These are phyloP conservation scores for Russula vinacea DNA, from an alignment of 768 basidiomycete species.

Conservation along the genomic window DNA sequence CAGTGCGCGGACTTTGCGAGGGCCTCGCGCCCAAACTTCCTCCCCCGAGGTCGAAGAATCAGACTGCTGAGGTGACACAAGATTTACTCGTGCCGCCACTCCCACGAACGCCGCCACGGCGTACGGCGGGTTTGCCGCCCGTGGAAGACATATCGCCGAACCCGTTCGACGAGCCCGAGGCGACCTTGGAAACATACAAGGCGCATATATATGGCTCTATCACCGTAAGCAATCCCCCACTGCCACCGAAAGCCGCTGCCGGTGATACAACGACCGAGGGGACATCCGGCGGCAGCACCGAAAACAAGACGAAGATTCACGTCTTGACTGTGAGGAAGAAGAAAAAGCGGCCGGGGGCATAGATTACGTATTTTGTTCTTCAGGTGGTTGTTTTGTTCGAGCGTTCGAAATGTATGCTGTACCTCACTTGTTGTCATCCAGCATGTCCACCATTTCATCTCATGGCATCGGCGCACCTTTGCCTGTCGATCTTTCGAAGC, in stretches of 20 bases:
- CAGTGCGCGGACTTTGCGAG: conserved; percentile 70
- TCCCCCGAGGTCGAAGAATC: conserved; percentile 19
- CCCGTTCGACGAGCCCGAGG: conserved; percentile 62
- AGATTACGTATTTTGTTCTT: not conserved
- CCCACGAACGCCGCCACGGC: conserved; percentile 51
- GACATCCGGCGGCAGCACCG: conserved; percentile 23
- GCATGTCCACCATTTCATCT: conserved; percentile 6
- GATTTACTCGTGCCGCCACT: conserved; percentile 38
- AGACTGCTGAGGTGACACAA: not conserved
- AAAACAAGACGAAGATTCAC: conserved; percentile 43
- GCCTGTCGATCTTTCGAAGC: conserved; percentile 33
- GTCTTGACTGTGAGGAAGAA: conserved; percentile 59
- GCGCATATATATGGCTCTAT: conserved; percentile 59
- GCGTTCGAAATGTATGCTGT: not conserved
- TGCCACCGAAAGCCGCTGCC: conserved; percentile 32
- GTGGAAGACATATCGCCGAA: conserved; percentile 57
- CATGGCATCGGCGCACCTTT: not conserved
- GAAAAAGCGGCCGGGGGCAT: conserved; percentile 36
- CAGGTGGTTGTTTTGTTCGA: too few species aligned
- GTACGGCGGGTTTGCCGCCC: conserved; percentile 33
- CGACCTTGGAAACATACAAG: conserved; percentile 59
- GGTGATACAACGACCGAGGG: conserved; percentile 21
- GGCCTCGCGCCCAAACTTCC: conserved; percentile 41
- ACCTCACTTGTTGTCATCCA: not conserved
- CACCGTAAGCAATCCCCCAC: conserved; percentile 47